Evolutionary conservation across 108 stramenopile species (phyloP).

Genomic region (Epithemia pelagica): DNA sequence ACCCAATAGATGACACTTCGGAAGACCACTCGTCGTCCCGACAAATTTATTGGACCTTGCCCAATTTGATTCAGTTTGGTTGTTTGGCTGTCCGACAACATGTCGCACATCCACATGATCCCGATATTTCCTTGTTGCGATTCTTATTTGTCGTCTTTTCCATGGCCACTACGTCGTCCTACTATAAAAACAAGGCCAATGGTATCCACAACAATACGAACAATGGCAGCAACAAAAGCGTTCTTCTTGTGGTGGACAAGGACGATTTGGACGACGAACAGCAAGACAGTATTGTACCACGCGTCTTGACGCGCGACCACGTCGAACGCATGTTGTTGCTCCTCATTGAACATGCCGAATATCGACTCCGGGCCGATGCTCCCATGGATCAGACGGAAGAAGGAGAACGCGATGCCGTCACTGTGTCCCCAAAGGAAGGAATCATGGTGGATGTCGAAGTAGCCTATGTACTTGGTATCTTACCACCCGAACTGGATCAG

Average conservation of each 20-base stretch:
- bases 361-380: constrained; percentile 52
- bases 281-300: constrained; percentile 1
- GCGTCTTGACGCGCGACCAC: constrained; percentile 35
- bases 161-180: background rate
- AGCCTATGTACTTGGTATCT: constrained; percentile 42
- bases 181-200: too few relatives aligned
- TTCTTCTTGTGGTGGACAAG: background rate
- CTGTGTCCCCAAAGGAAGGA: constrained; percentile 7
- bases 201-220: too few relatives aligned
- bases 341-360: constrained; percentile 56
- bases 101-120: constrained; percentile 15
- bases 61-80: constrained; percentile 73
- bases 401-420: constrained; percentile 14
- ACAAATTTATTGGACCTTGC: constrained; percentile 53
- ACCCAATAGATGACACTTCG: background rate
- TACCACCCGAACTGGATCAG: constrained; percentile 20
- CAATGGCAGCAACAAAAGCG: constrained; percentile 6
- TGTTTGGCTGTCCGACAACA: constrained; percentile 55
- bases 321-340: constrained; percentile 56
- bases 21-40: background rate
- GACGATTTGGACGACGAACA: background rate
- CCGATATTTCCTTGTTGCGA: background rate
- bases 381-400: constrained; percentile 22
- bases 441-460: constrained; percentile 28
- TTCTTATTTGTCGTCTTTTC: constrained; percentile 7